Evolutionary conservation across 2,329 filamentous ascomycete genomes (phyloP).

Genomic region (Colletotrichum neosansevieriae): DNA sequence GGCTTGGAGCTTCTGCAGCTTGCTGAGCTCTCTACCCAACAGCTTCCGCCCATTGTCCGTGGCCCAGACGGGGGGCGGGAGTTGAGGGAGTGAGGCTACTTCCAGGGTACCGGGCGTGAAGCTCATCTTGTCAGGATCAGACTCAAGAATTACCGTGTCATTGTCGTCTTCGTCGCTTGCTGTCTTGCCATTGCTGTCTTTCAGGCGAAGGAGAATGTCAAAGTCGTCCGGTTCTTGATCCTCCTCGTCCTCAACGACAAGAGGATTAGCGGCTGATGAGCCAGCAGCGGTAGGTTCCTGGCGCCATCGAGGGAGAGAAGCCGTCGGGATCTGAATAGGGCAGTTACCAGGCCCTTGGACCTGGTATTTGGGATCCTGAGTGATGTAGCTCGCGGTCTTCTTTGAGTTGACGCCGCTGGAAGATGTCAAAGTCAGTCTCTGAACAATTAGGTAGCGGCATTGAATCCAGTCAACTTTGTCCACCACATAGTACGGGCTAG

Average conservation of each 20-base stretch:
- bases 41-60: conserved; percentile 69
- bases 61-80: conserved; percentile 76
- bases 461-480: conserved; percentile 87
- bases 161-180: neutral
- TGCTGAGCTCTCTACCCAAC: conserved; percentile 73
- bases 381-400: conserved; percentile 42
- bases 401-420: neutral
- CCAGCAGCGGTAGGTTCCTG: conserved; percentile 6
- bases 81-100: conserved; percentile 69
- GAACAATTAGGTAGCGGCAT: conserved; percentile 82
- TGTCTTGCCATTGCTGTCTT: neutral
- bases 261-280: neutral
- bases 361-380: conserved; percentile 44
- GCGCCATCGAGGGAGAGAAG: conserved; percentile 43
- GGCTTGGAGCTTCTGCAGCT: conserved; percentile 73
- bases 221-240: conserved; percentile 39
- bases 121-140: conserved; percentile 46
- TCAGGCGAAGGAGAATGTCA: conserved; percentile 43
- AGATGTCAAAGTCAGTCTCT: neutral
- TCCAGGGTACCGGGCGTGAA: conserved; percentile 79
- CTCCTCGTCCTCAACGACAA: neutral
- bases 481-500: conserved; percentile 76
- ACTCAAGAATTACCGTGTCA: conserved; percentile 2
- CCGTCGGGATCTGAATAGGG: conserved; percentile 45
- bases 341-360: conserved; percentile 23